phyloP scores from a whole-genome alignment of 208 protist genomes.

The Leptomonas seymouri region DNA sequence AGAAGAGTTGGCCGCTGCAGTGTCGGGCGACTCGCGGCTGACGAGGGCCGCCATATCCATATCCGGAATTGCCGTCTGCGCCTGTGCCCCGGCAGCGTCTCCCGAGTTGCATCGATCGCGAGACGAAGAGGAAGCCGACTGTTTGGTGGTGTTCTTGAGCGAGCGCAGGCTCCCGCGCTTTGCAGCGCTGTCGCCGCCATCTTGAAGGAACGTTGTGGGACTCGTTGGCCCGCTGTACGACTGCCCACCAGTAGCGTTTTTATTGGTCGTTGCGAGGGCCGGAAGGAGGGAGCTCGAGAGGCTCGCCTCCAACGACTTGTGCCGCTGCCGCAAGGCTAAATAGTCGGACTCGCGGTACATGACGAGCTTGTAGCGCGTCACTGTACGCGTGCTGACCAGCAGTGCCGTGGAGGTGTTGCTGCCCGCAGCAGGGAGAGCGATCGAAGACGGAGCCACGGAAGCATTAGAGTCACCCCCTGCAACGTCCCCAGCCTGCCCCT shows the following conservation, averaged over 20 bases:
- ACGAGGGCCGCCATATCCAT: conserved; percentile 36
- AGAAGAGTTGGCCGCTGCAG: not conserved
- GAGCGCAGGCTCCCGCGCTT: not conserved
- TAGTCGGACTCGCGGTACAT: conserved; percentile 43
- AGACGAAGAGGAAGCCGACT: not conserved
- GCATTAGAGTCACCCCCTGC: not conserved
- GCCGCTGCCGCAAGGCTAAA: conserved; percentile 8
- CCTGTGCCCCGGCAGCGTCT: not conserved
- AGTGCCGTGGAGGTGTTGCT: conserved; percentile 2
- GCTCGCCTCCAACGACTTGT: conserved; percentile 24
- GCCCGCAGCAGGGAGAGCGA: not conserved
- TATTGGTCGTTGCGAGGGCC: not conserved
- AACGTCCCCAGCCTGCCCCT: not conserved
- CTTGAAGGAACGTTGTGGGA: not conserved
- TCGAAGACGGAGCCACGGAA: not conserved
- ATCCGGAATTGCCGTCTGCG: conserved; percentile 42
- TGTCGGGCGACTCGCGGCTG: conserved; percentile 1
- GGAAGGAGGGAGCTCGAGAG: conserved; percentile 11
- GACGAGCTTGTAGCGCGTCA: conserved; percentile 54
- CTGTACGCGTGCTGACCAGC: conserved; percentile 21
- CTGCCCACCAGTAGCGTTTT: too few relatives aligned
- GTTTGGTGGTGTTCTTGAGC: not conserved
- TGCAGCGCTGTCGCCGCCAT: not conserved
- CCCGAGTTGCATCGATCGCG: conserved; percentile 6
- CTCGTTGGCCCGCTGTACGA: not conserved